Evolutionary conservation across 108 stramenopile species (phyloP).

Genomic region (Aurantiochytrium sp.): DNA sequence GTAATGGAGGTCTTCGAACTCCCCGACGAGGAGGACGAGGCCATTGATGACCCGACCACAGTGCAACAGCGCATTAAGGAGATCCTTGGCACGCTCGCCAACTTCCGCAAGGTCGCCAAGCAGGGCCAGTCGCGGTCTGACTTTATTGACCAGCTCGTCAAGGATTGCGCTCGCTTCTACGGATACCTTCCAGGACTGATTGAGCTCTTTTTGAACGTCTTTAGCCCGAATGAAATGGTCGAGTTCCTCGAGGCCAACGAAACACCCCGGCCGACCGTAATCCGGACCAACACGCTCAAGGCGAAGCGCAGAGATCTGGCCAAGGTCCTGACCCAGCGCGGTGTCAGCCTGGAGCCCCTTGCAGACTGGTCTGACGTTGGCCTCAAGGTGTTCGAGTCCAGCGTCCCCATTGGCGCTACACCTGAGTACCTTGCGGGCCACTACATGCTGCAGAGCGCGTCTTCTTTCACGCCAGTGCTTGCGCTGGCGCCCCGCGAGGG

Average conservation of each 20-base stretch:
- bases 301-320: conserved; percentile 90
- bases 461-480: conserved; percentile 92
- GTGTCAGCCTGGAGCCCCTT: conserved; percentile 89
- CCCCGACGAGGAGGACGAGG: conserved; percentile 69
- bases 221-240: conserved; percentile 77
- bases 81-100: conserved; percentile 77
- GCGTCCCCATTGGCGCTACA: conserved; percentile 96
- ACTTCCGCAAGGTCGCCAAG: conserved; percentile 77
- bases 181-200: conserved; percentile 91
- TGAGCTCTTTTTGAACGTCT: conserved; percentile 86
- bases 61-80: conserved; percentile 76
- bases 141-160: conserved; percentile 75
- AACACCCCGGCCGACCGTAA: conserved; percentile 81
- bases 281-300: conserved; percentile 96
- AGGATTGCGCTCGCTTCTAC: conserved; percentile 82
- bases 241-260: conserved; percentile 94
- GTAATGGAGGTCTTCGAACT: conserved; percentile 68
- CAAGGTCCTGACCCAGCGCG: conserved; percentile 88
- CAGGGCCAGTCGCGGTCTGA: conserved; percentile 74
- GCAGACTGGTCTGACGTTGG: conserved; percentile 96
- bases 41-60: conserved; percentile 71
- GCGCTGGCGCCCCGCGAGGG: conserved; percentile 85
- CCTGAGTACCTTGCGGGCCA: conserved; percentile 97
- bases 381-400: conserved; percentile 86
- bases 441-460: conserved; percentile 98